Percentiles rank a stretch among this genome's conserved stretches.
Evolutionary conservation across 441 rosid species (phyloP).

Genomic region (Aleurites moluccanus): DNA sequence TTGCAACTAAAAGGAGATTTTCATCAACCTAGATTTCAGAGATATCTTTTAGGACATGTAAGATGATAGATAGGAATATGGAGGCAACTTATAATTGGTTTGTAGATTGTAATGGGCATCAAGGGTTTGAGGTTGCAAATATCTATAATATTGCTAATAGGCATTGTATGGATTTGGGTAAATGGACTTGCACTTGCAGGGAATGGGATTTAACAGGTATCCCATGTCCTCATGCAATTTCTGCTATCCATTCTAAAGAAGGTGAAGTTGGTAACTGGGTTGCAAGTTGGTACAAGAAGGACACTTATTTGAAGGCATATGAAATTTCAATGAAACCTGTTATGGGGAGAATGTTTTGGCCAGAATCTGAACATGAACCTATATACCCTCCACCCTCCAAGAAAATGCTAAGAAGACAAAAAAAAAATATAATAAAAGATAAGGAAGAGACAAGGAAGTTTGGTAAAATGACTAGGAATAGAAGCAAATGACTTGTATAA

Average conservation of each 20-base stretch:
- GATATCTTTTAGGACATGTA: not conserved
- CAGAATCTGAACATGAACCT: accelerated
- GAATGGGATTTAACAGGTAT: not conserved
- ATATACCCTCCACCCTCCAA: not conserved
- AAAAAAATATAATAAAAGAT: not conserved
- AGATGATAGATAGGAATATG: not conserved
- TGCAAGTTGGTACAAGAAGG: not conserved
- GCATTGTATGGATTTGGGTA: not conserved
- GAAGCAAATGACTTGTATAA: not conserved
- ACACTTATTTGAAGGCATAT: not conserved
- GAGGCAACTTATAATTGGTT: not conserved
- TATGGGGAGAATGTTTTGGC: not conserved
- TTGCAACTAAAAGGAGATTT: not conserved
- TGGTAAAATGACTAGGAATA: not conserved
- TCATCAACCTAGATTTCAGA: not conserved
- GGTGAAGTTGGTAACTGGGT: not conserved
- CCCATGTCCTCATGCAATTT: not conserved
- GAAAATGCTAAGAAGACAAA: not conserved
- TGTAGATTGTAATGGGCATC: not conserved
- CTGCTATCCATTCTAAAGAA: not conserved
- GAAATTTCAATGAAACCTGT: not conserved
- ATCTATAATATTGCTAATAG: not conserved
- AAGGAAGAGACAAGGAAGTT: not conserved
- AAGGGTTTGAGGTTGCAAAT: not conserved
- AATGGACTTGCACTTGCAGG: not conserved